Evolutionary conservation across 106 monocot species (phyloP).

Genomic region (Narthecium ossifragum): DNA sequence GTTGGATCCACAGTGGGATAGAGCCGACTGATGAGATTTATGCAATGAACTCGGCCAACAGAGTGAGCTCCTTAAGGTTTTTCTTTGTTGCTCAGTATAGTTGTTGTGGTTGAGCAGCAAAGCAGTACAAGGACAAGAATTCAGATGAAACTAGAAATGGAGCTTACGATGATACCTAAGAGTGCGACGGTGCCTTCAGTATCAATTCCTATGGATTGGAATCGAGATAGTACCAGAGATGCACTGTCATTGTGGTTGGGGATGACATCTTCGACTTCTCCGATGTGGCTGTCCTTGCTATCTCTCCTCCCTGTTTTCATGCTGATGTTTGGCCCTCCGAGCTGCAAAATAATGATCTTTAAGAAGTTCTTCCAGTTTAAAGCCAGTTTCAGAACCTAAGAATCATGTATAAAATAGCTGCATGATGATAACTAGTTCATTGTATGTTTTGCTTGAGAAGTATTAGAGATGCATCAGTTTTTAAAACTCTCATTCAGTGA

Average conservation of each 20-base stretch:
- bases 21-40: conserved; percentile 44
- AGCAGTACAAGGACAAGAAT: too few species aligned
- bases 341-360: conserved; percentile 11
- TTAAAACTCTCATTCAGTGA: too few species aligned
- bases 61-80: conserved; percentile 46
- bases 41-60: conserved; percentile 59
- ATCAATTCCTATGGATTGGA: conserved; percentile 36
- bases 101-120: too few species aligned
- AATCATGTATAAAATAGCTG: too few species aligned
- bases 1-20: conserved; percentile 49
- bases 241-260: conserved; percentile 60
- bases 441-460: too few species aligned
- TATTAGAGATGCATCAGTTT: too few species aligned
- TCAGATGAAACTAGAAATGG: too few species aligned
- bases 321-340: conserved; percentile 39
- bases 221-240: conserved; percentile 35
- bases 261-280: conserved; percentile 22
- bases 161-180: too few species aligned
- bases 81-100: too few species aligned
- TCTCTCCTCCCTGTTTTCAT: conserved; percentile 63
- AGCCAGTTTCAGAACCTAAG: too few species aligned
- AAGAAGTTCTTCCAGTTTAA: too few species aligned
- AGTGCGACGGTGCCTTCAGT: conserved; percentile 33
- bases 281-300: conserved; percentile 31
- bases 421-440: too few species aligned